A percentile compares a stretch with the other conserved stretches of the same genome.
These are phyloP conservation scores for Metschnikowia continentalis DNA, from an alignment of 805 yeast genomes.

Conservation along the genomic window DNA sequence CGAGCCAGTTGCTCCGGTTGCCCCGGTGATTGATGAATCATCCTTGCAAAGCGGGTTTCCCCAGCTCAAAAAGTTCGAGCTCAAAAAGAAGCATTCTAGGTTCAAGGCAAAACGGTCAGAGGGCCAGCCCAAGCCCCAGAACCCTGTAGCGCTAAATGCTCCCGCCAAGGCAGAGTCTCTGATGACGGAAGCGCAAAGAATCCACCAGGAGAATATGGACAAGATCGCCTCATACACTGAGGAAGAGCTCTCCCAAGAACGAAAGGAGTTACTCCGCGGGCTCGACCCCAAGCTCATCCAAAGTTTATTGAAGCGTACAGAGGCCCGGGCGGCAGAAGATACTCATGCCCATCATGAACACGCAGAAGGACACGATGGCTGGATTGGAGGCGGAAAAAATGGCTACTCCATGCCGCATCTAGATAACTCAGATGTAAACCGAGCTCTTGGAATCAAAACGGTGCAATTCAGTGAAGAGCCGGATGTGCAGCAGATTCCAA, in stretches of 20 bases:
- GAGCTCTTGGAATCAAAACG: constrained; percentile 31
- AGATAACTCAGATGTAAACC: constrained; percentile 33
- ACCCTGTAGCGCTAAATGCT: too few relatives aligned
- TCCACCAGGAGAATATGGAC: constrained; percentile 71
- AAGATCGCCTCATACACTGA: constrained; percentile 57
- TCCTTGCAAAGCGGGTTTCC: constrained; percentile 34
- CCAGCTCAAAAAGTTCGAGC: constrained; percentile 28
- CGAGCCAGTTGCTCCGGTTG: constrained; percentile 35
- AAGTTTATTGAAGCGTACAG: constrained; percentile 53
- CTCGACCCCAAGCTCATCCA: constrained; percentile 68
- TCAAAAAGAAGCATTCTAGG: constrained; percentile 8
- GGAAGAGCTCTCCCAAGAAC: constrained; percentile 60
- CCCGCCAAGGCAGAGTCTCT: background rate
- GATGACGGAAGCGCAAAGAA: constrained; percentile 60
- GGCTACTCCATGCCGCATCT: constrained; percentile 32
- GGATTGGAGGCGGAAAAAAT: constrained; percentile 40
- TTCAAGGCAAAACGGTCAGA: constrained; percentile 3
- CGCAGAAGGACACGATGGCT: constrained; percentile 39
- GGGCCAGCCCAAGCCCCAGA: background rate
- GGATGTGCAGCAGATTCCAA: constrained; percentile 10
- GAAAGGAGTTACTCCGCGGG: constrained; percentile 59
- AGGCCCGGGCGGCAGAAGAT: constrained; percentile 36
- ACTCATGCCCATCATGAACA: constrained; percentile 27
- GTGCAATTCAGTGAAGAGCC: constrained; percentile 16
- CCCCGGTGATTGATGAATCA: constrained; percentile 11